Evolutionary conservation across 2,329 filamentous ascomycete genomes (phyloP), one percentile per base, ranked within the genome.

Genomic region (Chaetomiaceae sp.): DNA sequence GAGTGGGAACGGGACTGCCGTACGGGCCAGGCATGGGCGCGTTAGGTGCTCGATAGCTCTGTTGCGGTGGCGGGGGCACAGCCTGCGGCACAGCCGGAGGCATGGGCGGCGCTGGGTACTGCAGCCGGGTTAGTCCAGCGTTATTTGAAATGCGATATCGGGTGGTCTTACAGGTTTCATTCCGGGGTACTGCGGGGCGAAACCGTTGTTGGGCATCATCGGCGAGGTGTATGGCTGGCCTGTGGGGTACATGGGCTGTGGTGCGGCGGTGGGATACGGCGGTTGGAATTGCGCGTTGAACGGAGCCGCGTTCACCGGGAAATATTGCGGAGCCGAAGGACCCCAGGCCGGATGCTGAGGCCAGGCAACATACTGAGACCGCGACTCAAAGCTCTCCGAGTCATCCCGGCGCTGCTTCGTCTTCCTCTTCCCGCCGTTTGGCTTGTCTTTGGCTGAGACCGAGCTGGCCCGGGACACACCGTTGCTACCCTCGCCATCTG

Each of bases 401-500:
- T 86, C 82, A 57, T 84, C 81, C 42, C 82, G 76, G 38, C 82
- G 78, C 61, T 84, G 81, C 65, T 82, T 66, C 69, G 84, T 65
- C 80, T 88, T 76, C 70, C 84, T 73, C 81, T 88, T 75, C 64
- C 89, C 89, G 42, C 84, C 83, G 60, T 83, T 85, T 39, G 80
- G 78, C 66, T 82, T 92, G 65, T 91, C 91, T 66, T 88, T 90
- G 22, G 87, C 88, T 39, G 87, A 89, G 6, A 88, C 82, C 4
- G 92, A 96, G 69, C 91, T 96, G 19, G 91, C 89, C 44, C 91
- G 82, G 19, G 92, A 97, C 61, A 91, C 78, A 55, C 88, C 88
- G 61, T 85, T 87, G 37, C 84, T 83, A 53, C 87, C 87, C 43
- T 88, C 84, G 20, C 78, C 83, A 55, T 84, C 85, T 73, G 64